These are phyloP conservation scores for Limonium bicolor DNA, from an alignment of 148 eudicot species.

Conservation along the genomic window DNA sequence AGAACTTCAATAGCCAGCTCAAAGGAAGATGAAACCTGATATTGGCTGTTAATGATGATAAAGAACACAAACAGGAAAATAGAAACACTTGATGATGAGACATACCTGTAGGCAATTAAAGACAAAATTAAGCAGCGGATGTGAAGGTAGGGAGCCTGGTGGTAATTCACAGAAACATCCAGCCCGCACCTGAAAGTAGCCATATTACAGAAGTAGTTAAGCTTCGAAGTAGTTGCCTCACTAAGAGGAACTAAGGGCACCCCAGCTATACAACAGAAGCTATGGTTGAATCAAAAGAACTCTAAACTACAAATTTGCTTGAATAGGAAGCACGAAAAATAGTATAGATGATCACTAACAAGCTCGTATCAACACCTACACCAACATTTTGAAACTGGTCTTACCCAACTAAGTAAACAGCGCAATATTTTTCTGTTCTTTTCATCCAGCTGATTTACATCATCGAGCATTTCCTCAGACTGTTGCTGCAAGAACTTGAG, in stretches of 20 bases:
- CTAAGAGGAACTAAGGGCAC: too few relatives aligned
- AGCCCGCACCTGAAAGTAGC: constrained; percentile 69
- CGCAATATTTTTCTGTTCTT: constrained; percentile 76
- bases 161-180: constrained; percentile 82
- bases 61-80: constrained; percentile 7
- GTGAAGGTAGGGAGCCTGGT: constrained; percentile 54
- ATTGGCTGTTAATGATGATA: too few relatives aligned
- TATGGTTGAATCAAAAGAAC: too few relatives aligned
- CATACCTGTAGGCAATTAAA: constrained; percentile 79
- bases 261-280: too few relatives aligned
- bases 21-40: constrained; percentile 72
- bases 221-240: too few relatives aligned
- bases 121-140: constrained; percentile 78
- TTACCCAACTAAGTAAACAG: constrained; percentile 92
- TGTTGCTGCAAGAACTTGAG: constrained; percentile 79
- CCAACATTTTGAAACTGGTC: too few relatives aligned
- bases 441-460: constrained; percentile 42
- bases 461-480: constrained; percentile 42
- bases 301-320: too few relatives aligned
- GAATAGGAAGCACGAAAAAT: too few relatives aligned
- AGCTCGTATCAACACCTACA: too few relatives aligned
- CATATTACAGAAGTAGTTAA: too few relatives aligned
- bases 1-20: constrained; percentile 89
- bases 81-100: constrained; percentile 5
- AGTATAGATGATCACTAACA: too few relatives aligned